These are phyloP conservation scores for Aureobasidium lini DNA, from an alignment of 2,329 filamentous ascomycete genomes.

Conservation along the genomic window DNA sequence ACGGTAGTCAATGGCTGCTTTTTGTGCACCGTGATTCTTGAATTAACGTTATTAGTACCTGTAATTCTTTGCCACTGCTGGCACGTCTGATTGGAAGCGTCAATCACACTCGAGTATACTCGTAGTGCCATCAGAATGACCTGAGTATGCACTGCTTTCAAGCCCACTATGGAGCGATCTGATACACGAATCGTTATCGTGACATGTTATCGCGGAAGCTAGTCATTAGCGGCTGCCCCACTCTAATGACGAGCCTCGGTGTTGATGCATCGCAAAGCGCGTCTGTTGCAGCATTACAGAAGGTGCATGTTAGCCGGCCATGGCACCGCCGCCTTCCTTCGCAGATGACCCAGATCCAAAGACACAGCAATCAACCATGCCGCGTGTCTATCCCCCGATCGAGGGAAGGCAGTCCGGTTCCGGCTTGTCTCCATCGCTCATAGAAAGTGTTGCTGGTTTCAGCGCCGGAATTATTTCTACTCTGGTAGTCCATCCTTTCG, in stretches of 20 bases:
- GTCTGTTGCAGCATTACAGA: background rate
- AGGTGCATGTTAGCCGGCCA: background rate
- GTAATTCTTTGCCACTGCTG: no score
- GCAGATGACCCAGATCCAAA: background rate
- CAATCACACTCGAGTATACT: no score
- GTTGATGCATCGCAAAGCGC: background rate
- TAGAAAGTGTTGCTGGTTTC: conserved; percentile 86
- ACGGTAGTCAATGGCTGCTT: background rate
- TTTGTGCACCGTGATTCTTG: no score
- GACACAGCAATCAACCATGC: conserved; percentile 28
- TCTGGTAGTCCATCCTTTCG: conserved; percentile 80
- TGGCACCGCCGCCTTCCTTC: background rate
- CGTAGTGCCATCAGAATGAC: background rate
- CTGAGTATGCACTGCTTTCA: background rate
- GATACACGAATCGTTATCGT: background rate
- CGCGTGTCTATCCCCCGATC: conserved; percentile 43
- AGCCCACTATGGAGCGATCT: background rate
- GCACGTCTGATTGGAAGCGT: no score
- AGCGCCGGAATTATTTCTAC: conserved; percentile 82
- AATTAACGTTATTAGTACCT: no score
- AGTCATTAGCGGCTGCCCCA: conserved; percentile 5
- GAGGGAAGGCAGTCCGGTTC: conserved; percentile 37
- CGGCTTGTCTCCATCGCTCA: conserved; percentile 64
- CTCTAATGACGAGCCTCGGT: conserved; percentile 3
- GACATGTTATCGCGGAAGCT: conserved; percentile 1